phyloP scores from a whole-genome alignment of 2,329 filamentous ascomycete species.

The Hypoxylon sp. region DNA sequence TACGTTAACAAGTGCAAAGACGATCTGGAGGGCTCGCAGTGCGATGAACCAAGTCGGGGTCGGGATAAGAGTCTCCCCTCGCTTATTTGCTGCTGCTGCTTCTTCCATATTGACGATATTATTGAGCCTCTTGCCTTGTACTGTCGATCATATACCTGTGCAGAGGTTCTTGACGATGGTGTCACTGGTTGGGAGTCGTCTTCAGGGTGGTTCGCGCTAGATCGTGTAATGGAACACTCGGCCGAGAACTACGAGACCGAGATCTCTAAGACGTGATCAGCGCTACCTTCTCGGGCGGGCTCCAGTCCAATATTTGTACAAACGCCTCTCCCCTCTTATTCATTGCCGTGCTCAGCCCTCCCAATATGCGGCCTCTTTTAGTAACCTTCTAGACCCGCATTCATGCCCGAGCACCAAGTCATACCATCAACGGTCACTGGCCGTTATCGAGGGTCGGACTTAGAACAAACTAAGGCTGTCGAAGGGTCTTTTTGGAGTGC shows the following conservation, averaged over 20 bases:
- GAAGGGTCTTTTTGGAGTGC: neutral
- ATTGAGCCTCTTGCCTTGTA: neutral
- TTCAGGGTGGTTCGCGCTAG: neutral
- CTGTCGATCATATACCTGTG: neutral
- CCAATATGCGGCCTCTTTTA: constrained; percentile 8
- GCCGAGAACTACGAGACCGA: constrained; percentile 5
- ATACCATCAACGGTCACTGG: constrained; percentile 4
- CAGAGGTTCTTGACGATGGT: neutral
- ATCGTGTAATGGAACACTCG: neutral
- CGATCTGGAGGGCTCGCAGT: constrained; percentile 59
- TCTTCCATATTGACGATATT: constrained; percentile 40
- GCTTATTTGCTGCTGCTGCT: constrained; percentile 43
- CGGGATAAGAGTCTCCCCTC: constrained; percentile 54
- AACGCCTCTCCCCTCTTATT: constrained; percentile 8
- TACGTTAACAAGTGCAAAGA: constrained; percentile 61
- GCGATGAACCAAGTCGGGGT: constrained; percentile 62
- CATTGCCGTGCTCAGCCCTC: constrained; percentile 21
- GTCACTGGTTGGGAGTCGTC: neutral
- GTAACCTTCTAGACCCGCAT: constrained; percentile 19
- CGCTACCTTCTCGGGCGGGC: neutral
- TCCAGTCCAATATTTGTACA: constrained; percentile 36
- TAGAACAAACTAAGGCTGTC: constrained; percentile 12
- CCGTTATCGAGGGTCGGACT: neutral
- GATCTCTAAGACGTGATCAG: constrained; percentile 4
- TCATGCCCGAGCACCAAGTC: constrained; percentile 19